Base-by-base conservation (phyloP, 495 filamentous ascomycete species). In the Penicillium roqueforti region DNA sequence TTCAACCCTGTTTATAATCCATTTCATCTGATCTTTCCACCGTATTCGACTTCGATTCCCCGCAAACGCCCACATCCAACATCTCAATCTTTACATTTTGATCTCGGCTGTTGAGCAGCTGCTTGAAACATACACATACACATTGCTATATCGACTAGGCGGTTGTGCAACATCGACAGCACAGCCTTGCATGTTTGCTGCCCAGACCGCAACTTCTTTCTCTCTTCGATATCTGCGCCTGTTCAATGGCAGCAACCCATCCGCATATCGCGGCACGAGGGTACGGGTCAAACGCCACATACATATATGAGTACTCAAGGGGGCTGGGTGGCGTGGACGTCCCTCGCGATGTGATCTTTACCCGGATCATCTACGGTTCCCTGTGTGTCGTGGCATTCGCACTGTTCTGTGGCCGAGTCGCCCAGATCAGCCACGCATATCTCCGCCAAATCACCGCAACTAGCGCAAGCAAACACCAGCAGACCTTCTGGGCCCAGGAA, bases 371-470 rank as follows among this genome's bases (percentile, higher is more conserved):
- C 54, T 74, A 75, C 67, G 34, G 66, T 5, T 77, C 77, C 2
- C 68, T 87, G 28, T 61, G 74, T 5, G 55, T 62, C 4, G 61
- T 87, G 9, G 77, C 77, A 32, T 62, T 81, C n/a, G 49, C 74
- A 9, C 64, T 85, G 23, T 75, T 88, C 34, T 63, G 77, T 41
- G 78, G 80, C 46, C 76, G 85, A 38, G 62, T 86, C 11, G 72
- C 80, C 14, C 75, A 87, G 28, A 76, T 86, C 50, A 80, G 76
- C 58, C 88, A 89, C 63, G 74, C 75, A 13, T 81, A 87, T 45
- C 68, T 93, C 26, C 85, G 93, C 52, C 86, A 86, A 22, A 77
- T 96, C 56, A 74, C 83, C 18, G 86, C 82, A 40, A 72, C 92
- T 38, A 74, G 78, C 3, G 73, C 76, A 9, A 69, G 64, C 41